Base-by-base conservation (phyloP, 495 filamentous ascomycete species). In the Penicillium chermesinum region DNA sequence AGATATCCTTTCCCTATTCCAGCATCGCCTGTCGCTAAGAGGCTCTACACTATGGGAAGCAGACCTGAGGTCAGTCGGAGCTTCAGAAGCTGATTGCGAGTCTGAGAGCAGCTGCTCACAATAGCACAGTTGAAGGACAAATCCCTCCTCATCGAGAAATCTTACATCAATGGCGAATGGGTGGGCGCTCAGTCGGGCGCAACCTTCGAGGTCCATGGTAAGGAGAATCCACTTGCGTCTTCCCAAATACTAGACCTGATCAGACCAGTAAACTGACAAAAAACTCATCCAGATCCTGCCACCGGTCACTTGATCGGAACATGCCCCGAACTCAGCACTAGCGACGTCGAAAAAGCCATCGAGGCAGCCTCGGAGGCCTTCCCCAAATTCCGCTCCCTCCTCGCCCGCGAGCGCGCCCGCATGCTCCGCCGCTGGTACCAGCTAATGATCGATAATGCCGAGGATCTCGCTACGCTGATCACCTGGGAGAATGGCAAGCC, bases 361-460 rank as follows among this genome's bases (percentile, higher is more conserved):
- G 65, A 80, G 18, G 85, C 85, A 32, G 89, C 89, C 38, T 77
- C 78, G 4, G 79, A 73, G 2, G 89, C 91, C 2, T 87, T 96
- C 60, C 77, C 83, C 32, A 73, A 74, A 41, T 95, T 90, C 75
- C 82, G 85, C 46, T 76, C 76, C 42, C 82, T 75, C 35, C 85
- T 90, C 0, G 86, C 82, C 44, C 87, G 91, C 34, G 82, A 95
- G 70, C 82, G 89, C 39, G 80, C 89, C 30, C 83, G 81, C 61
- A 78, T 95, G 67, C 78, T 98, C 37, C 80, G 88, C 40, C 87
- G 84, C 58, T 96, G 91, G 93, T 91, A 91, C 67, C 81, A 95
- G 42, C 72, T 95, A 44, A 83, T 96, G 79, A 67, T 90, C 7
- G 89, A 89, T 30, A 95, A 96, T 49, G 72, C 80, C 18, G 88